Conservation (phyloP, 192 early-diverging fungal species). For the Spizellomyces punctatus region DNA sequence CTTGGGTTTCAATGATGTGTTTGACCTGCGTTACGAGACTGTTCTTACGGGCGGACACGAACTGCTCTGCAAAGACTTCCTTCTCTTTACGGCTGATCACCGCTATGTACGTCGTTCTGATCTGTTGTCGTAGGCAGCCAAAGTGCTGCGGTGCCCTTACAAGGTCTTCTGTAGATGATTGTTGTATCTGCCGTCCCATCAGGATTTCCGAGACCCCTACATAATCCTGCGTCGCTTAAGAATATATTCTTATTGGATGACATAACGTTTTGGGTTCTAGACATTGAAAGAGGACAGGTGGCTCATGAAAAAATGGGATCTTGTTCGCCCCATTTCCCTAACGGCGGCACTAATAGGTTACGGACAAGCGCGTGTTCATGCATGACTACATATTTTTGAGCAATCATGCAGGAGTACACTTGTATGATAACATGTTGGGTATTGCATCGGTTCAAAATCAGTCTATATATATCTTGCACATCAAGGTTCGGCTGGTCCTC, state of each 20-base stretch:
- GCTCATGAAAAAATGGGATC: neutral
- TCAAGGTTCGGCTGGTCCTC: slow-evolving; percentile 49
- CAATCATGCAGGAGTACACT: slow-evolving; percentile 69
- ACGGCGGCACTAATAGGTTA: slow-evolving; percentile 40
- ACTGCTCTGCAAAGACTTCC: slow-evolving; percentile 65
- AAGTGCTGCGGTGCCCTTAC: neutral
- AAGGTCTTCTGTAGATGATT: slow-evolving; percentile 51
- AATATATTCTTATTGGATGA: slow-evolving; percentile 60
- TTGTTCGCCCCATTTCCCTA: no score
- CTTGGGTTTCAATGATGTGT: slow-evolving; percentile 39
- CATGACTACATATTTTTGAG: slow-evolving; percentile 66
- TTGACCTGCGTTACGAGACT: slow-evolving; percentile 41
- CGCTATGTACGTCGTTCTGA: slow-evolving; percentile 45
- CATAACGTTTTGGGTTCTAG: slow-evolving; percentile 66
- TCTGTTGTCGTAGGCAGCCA: neutral
- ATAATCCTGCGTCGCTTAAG: slow-evolving; percentile 23
- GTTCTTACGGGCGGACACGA: slow-evolving; percentile 43
- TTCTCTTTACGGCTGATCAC: slow-evolving; percentile 59
- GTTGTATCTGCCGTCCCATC: slow-evolving; percentile 55
- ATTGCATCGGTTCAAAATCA: slow-evolving; percentile 76
- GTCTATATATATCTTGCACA: slow-evolving; percentile 63
- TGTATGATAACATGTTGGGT: slow-evolving; percentile 62
- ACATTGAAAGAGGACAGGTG: slow-evolving; percentile 63
- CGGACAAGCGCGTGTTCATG: slow-evolving; percentile 55
- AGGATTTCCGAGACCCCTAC: no score